Conservation (phyloP, 257 asterid genomes). For the Solanum dulcamara region DNA sequence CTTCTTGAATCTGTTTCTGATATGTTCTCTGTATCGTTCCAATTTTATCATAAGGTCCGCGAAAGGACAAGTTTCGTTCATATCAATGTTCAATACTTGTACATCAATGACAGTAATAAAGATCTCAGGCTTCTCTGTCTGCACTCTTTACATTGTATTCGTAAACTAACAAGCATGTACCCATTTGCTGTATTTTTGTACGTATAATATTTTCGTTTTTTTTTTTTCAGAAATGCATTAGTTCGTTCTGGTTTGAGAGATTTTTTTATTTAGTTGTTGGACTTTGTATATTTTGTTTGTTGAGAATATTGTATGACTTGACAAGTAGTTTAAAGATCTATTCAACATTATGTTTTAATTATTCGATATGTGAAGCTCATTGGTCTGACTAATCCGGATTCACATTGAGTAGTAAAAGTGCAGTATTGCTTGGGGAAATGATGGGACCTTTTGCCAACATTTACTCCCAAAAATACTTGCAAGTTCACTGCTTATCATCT, state of each 20-base stretch:
- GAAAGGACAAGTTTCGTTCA: neutral
- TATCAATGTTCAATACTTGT: neutral
- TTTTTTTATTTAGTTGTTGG: neutral
- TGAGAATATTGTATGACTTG: neutral
- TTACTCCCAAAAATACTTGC: neutral
- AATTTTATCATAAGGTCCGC: neutral
- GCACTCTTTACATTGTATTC: neutral
- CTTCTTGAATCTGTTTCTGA: neutral
- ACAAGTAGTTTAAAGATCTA: neutral
- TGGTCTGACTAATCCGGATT: neutral
- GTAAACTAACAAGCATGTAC: neutral
- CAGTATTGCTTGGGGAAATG: neutral
- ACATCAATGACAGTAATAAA: neutral
- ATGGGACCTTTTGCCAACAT: neutral
- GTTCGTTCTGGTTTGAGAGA: neutral
- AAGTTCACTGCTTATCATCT: neutral
- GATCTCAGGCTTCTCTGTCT: neutral
- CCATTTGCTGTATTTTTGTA: neutral
- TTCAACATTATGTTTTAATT: neutral
- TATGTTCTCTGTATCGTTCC: neutral
- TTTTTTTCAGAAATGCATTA: neutral
- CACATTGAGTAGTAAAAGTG: neutral
- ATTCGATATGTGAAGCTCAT: neutral
- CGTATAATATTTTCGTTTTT: neutral
- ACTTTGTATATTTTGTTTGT: neutral